These are phyloP conservation scores for Pythium angustatum DNA, from an alignment of 352 stramenopile genomes.

Conservation along the genomic window DNA sequence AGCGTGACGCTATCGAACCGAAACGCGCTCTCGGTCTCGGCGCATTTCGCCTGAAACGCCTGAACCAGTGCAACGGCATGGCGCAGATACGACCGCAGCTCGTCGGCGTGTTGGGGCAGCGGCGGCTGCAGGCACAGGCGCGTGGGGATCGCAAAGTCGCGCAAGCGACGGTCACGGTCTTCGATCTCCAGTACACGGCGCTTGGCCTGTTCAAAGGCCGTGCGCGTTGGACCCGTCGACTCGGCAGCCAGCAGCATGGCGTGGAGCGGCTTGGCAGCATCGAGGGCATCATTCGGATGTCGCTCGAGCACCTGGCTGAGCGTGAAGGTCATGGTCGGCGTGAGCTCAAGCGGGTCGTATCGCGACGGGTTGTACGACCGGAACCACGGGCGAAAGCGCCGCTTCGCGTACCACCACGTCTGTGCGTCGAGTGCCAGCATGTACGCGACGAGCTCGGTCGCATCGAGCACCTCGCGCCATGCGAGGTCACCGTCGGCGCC, in stretches of 20 bases:
- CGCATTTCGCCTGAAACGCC: background rate
- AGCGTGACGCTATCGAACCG: background rate
- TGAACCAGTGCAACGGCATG: background rate
- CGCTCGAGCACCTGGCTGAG: background rate
- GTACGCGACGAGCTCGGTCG: slow-evolving; percentile 12
- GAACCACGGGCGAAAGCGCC: background rate
- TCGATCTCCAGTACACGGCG: background rate
- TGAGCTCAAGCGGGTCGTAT: background rate
- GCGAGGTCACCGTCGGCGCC: background rate
- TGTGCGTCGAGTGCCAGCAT: background rate
- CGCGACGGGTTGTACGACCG: background rate
- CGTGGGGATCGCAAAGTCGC: background rate
- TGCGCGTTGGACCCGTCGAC: background rate
- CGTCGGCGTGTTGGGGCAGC: background rate
- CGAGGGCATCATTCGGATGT: background rate
- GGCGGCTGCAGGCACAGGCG: background rate
- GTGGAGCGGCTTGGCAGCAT: background rate
- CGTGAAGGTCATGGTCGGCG: slow-evolving; percentile 7
- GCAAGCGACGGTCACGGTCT: background rate
- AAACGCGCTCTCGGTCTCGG: background rate
- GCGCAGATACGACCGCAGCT: background rate
- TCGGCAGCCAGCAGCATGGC: background rate
- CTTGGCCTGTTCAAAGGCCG: background rate
- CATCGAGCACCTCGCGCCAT: background rate
- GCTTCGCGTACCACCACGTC: slow-evolving; percentile 6